A percentile compares a stretch with the other conserved stretches of the same genome.
These are phyloP conservation scores for Arachnopeziza araneosa DNA, from an alignment of 2,329 filamentous ascomycete species.

Conservation along the genomic window DNA sequence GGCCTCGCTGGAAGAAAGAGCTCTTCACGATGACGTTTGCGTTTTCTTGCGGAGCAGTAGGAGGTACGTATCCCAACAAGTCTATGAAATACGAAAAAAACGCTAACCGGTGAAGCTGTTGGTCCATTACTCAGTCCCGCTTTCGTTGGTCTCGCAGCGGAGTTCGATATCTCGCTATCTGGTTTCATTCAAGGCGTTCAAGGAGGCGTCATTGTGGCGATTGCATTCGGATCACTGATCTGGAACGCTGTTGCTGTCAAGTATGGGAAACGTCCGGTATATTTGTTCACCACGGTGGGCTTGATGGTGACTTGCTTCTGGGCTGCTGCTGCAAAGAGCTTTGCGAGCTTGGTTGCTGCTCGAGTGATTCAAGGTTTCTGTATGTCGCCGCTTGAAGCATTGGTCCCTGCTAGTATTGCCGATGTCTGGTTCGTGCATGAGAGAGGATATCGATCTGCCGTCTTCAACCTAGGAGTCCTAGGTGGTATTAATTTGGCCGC, in stretches of 20 bases:
- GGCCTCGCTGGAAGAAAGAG: slow-evolving; percentile 32
- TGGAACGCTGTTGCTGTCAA: slow-evolving; percentile 34
- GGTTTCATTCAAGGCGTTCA: slow-evolving; percentile 28
- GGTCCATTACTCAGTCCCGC: slow-evolving; percentile 36
- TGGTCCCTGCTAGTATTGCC: slow-evolving; percentile 32
- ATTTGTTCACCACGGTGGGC: slow-evolving; percentile 30
- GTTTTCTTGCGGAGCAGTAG: slow-evolving; percentile 36
- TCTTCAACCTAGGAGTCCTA: slow-evolving; percentile 29
- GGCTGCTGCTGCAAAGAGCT: slow-evolving; percentile 32
- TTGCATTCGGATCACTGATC: slow-evolving; percentile 32
- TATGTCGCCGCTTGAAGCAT: slow-evolving; percentile 15
- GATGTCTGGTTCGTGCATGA: slow-evolving; percentile 42
- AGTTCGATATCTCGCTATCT: slow-evolving; percentile 32
- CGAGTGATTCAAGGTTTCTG: slow-evolving; percentile 22
- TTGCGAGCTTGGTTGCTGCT: slow-evolving; percentile 30
- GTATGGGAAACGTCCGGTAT: slow-evolving; percentile 19
- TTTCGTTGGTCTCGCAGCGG: slow-evolving; percentile 28
- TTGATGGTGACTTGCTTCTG: slow-evolving; percentile 33
- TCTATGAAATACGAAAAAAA: background rate
- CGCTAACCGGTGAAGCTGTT: slow-evolving; percentile 24
- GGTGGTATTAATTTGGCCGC: slow-evolving; percentile 38
- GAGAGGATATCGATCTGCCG: slow-evolving; percentile 34
- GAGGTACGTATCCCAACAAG: slow-evolving; percentile 29
- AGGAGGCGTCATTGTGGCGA: slow-evolving; percentile 35
- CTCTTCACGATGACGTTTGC: slow-evolving; percentile 35